Percentiles rank a stretch among this genome's conserved stretches.
Conservation (phyloP, 106 monocot genomes). For the Dendrobium catenatum region DNA sequence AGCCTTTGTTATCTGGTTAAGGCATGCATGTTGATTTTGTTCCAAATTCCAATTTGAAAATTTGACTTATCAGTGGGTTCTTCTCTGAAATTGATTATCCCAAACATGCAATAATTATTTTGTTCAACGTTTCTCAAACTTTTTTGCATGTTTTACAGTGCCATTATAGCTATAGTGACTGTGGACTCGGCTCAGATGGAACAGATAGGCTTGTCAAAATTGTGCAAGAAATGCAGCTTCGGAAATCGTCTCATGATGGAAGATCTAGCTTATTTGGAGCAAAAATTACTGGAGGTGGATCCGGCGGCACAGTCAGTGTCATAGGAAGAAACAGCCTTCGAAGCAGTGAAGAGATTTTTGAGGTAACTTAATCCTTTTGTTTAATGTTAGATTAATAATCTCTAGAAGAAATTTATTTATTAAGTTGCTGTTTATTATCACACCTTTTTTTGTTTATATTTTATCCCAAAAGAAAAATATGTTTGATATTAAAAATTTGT, state of each 20-base stretch:
- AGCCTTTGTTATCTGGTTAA: too few species aligned
- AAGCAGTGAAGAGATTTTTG: slow-evolving; percentile 67
- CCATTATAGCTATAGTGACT: slow-evolving; percentile 76
- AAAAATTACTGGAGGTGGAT: slow-evolving; percentile 87
- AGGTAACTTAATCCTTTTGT: slow-evolving; percentile 31
- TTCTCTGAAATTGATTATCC: not conserved
- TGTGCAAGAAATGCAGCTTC: slow-evolving; percentile 76
- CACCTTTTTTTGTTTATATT: too few species aligned
- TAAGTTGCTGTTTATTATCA: too few species aligned
- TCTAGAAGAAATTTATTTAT: too few species aligned
- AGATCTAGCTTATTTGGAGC: slow-evolving; percentile 62
- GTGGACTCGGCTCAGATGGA: slow-evolving; percentile 82
- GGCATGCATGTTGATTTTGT: too few species aligned
- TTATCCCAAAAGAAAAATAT: too few species aligned
- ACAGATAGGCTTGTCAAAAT: slow-evolving; percentile 71
- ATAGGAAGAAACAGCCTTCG: slow-evolving; percentile 52
- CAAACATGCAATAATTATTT: not conserved
- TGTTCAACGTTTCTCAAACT: not conserved
- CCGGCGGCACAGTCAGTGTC: slow-evolving; percentile 77
- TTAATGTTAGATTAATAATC: too few species aligned
- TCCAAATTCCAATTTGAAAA: too few species aligned
- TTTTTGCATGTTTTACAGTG: slow-evolving; percentile 35
- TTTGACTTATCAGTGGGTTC: too few species aligned
- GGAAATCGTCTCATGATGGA: slow-evolving; percentile 26
- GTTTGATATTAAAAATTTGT: too few species aligned